phyloP scores from a whole-genome alignment of 2,329 filamentous ascomycete species.

The Ceratocystis alfenasii region DNA sequence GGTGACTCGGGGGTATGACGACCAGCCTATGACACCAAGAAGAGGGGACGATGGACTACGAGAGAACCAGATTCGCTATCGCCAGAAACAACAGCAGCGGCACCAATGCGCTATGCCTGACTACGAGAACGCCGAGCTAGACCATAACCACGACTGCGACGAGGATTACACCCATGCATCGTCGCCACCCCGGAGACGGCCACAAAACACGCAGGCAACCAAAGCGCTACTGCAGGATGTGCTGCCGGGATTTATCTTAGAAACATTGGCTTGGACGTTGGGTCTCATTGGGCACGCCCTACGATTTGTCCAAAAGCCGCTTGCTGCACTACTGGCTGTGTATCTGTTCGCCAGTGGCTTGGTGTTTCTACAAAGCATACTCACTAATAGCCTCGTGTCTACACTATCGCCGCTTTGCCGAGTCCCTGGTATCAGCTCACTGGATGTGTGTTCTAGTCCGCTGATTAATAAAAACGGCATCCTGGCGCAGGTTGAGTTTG shows the following conservation, averaged over 20 bases:
- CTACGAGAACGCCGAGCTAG: conserved; percentile 6
- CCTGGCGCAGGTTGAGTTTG: conserved; percentile 47
- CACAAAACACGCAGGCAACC: conserved; percentile 14
- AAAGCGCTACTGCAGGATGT: conserved; percentile 30
- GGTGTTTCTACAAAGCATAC: conserved; percentile 49
- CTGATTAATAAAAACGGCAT: conserved; percentile 25
- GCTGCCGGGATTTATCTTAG: conserved; percentile 32
- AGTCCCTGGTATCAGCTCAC: conserved; percentile 47
- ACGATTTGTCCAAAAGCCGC: conserved; percentile 49
- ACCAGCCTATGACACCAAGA: not conserved
- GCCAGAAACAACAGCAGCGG: not conserved
- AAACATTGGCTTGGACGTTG: conserved; percentile 38
- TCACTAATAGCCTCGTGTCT: conserved; percentile 47
- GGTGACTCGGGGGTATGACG: not conserved
- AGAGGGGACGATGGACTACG: not conserved
- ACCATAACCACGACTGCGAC: not conserved
- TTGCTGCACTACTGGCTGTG: conserved; percentile 49
- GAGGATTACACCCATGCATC: not conserved
- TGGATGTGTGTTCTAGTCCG: conserved; percentile 24
- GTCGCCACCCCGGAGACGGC: conserved; percentile 3
- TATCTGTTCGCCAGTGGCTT: conserved; percentile 49
- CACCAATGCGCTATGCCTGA: not conserved
- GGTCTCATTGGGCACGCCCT: conserved; percentile 49
- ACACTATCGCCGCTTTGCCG: conserved; percentile 59
- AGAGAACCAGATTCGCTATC: not conserved